A percentile compares a stretch with the other conserved stretches of the same genome.
Conservation (phyloP, 2,329 filamentous ascomycete species). For the Neopestalotiopsis rosae region DNA sequence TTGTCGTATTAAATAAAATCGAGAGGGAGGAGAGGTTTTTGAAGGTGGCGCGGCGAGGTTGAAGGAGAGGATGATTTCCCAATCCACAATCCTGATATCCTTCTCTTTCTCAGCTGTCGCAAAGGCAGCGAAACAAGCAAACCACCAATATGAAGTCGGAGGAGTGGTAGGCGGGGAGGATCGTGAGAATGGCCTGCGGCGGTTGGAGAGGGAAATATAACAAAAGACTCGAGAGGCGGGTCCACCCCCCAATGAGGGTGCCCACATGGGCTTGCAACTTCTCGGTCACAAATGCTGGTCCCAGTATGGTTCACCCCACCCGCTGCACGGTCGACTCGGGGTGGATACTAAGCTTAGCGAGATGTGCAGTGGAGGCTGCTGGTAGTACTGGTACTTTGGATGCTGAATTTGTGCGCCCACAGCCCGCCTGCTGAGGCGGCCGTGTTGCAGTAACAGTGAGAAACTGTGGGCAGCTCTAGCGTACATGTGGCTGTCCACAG, state of each 20-base stretch:
- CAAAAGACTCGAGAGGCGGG: not conserved
- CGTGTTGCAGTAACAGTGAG: not conserved
- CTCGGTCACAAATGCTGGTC: constrained; percentile 19
- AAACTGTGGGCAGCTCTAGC: not conserved
- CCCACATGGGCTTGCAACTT: not conserved
- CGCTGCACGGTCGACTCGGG: constrained; percentile 7
- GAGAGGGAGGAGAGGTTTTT: not conserved
- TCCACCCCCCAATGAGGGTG: not conserved
- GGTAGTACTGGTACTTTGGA: constrained; percentile 8
- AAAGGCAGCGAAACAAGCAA: constrained; percentile 1
- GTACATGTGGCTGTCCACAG: not conserved
- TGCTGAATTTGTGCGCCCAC: not conserved
- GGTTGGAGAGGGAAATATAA: constrained; percentile 20
- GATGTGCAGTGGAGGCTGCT: not conserved
- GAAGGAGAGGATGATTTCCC: not conserved
- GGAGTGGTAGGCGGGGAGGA: constrained; percentile 10
- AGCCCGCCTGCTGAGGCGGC: not conserved
- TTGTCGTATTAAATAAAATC: not conserved
- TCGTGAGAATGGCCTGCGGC: constrained; percentile 16
- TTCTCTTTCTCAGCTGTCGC: constrained; percentile 6
- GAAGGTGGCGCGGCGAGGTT: not conserved
- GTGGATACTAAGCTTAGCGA: constrained; percentile 13
- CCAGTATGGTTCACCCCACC: constrained; percentile 5
- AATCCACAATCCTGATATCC: constrained; percentile 13
- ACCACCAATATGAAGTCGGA: constrained; percentile 14